phyloP scores from a whole-genome alignment of 1,284 basidiomycete species.

The Pterulicium gracile region DNA sequence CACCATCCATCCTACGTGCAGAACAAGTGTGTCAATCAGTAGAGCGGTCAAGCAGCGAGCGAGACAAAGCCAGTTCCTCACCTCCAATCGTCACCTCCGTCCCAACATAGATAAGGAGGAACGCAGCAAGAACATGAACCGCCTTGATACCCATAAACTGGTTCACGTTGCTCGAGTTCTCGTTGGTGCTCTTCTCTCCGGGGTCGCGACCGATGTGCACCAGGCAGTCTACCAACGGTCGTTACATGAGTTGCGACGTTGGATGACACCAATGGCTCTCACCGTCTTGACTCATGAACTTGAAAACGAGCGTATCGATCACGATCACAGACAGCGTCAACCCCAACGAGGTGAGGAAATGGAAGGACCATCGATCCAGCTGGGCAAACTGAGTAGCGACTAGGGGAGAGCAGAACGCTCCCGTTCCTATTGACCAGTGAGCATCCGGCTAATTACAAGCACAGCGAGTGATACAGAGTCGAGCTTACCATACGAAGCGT shows the following conservation, averaged over 20 bases:
- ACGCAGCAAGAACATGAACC: slow-evolving; percentile 43
- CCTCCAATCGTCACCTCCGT: slow-evolving; percentile 39
- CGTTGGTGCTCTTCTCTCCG: slow-evolving; percentile 15
- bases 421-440: slow-evolving; percentile 29
- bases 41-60: too few relatives aligned
- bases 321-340: slow-evolving; percentile 36
- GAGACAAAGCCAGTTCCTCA: neutral
- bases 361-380: slow-evolving; percentile 44
- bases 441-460: neutral
- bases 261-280: slow-evolving; percentile 1
- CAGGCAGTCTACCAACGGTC: slow-evolving; percentile 13
- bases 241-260: neutral
- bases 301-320: slow-evolving; percentile 38
- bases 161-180: slow-evolving; percentile 27
- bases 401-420: slow-evolving; percentile 50
- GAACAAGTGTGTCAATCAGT: neutral
- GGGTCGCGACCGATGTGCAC: slow-evolving; percentile 20
- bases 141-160: slow-evolving; percentile 36
- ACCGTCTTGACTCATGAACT: slow-evolving; percentile 46
- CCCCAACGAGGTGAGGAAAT: slow-evolving; percentile 52
- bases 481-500: slow-evolving; percentile 35
- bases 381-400: slow-evolving; percentile 53
- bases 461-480: neutral
- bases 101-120: slow-evolving; percentile 45
- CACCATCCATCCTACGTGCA: slow-evolving; percentile 21